Conservation (phyloP, 2,329 filamentous ascomycete species). For the Diaporthe batatas region DNA sequence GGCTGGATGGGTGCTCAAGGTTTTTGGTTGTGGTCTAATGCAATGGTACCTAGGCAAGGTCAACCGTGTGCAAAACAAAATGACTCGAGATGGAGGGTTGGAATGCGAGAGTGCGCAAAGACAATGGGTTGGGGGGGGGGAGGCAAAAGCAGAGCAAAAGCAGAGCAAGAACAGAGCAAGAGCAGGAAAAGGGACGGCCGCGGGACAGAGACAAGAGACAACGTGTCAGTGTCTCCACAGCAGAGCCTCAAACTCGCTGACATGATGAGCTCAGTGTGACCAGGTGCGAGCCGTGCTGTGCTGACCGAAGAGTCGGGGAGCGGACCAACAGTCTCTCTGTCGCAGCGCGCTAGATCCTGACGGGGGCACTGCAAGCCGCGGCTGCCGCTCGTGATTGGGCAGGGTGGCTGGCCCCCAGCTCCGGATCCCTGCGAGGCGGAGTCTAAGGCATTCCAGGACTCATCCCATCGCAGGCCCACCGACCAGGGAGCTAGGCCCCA, state of each 20-base stretch:
- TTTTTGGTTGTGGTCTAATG: neutral
- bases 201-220: slow-evolving; percentile 18
- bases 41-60: neutral
- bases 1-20: slow-evolving; percentile 3
- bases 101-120: slow-evolving; percentile 13
- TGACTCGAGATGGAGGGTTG: slow-evolving; percentile 9
- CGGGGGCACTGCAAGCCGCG: neutral
- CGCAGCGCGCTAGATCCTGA: slow-evolving; percentile 12
- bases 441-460: slow-evolving; percentile 32
- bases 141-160: neutral
- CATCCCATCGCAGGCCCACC: slow-evolving; percentile 21
- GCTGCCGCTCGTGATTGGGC: slow-evolving; percentile 8
- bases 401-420: slow-evolving; percentile 15
- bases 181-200: neutral
- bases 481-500: slow-evolving; percentile 22
- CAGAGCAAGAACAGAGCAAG: neutral
- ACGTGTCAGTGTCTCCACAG: slow-evolving; percentile 28
- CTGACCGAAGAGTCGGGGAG: slow-evolving; percentile 23
- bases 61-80: neutral
- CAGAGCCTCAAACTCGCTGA: slow-evolving; percentile 33
- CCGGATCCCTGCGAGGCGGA: slow-evolving; percentile 34
- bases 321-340: slow-evolving; percentile 23
- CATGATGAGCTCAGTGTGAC: neutral
- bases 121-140: neutral
- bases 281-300: slow-evolving; percentile 10